These are phyloP conservation scores for Fusarium compactum DNA, from an alignment of 2,329 filamentous ascomycete genomes.

Conservation along the genomic window DNA sequence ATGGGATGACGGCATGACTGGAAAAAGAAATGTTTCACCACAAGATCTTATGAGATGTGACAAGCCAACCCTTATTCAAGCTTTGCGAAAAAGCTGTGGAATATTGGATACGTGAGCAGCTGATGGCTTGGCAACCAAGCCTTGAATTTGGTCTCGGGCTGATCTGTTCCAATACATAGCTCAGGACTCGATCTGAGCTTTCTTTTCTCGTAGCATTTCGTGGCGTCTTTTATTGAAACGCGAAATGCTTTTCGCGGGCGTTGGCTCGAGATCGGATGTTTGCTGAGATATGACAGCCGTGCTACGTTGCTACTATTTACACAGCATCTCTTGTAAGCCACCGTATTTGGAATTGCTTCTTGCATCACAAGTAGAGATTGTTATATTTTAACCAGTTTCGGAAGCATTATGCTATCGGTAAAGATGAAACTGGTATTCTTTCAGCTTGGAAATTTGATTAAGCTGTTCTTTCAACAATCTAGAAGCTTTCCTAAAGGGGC, in stretches of 20 bases:
- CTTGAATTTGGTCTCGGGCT: slow-evolving; percentile 2
- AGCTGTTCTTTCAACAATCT: slow-evolving; percentile 4
- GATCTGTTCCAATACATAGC: neutral
- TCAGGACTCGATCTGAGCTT: neutral
- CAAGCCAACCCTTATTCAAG: neutral
- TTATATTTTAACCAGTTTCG: neutral
- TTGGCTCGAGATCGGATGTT: neutral
- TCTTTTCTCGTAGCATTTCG: neutral
- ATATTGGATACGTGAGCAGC: neutral
- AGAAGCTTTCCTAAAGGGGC: slow-evolving; percentile 20
- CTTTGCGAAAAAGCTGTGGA: neutral
- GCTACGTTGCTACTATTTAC: neutral
- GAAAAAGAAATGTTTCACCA: slow-evolving; percentile 5
- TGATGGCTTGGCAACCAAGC: slow-evolving; percentile 3
- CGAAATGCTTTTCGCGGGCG: neutral
- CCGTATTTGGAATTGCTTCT: neutral
- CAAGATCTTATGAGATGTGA: slow-evolving; percentile 4
- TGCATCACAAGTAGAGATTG: neutral
- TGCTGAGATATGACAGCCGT: slow-evolving; percentile 2
- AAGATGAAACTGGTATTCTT: slow-evolving; percentile 7
- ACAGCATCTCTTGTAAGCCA: neutral
- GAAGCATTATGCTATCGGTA: neutral
- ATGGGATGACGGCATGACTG: slow-evolving; percentile 10
- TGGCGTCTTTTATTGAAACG: slow-evolving; percentile 6
- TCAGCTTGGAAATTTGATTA: slow-evolving; percentile 23